Base-by-base conservation (phyloP, 306 rosid genomes). In the Castanea sativa region DNA sequence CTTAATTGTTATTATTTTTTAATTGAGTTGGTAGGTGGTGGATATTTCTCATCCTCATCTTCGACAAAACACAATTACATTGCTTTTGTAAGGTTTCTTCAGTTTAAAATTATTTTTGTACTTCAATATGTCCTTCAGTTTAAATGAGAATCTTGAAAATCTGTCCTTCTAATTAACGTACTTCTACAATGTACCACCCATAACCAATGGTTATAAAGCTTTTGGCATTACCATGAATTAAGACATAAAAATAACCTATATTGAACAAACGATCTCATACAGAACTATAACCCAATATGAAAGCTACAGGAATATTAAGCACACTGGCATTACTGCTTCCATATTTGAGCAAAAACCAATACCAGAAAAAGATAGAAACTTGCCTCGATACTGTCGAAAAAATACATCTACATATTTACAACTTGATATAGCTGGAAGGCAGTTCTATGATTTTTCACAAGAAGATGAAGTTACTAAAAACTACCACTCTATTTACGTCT, bases 401-500 rank as follows among this genome's bases (percentile, higher is more conserved):
- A 81, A 74, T 0, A 49, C 33, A 25, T 71, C 64, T 63, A 64
- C 63, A 78, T 69, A 87, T 87, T 57, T 84, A 85, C 92, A 85
- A 45, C 80, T 68, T 75, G 77, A 55, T 73, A 32, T 65, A 73
- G 55, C 58, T n/a, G 75, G 53, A 73, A 64, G 58, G 6, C 57
- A 80, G 68, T 33, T 74, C 86, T 76, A 27, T 60, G 32, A 75
- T 57, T 75, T 77, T 84, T 49, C 63, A 83, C 87, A 58, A 68
- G 74, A 77, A 74, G 55, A 55, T 77, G 15, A 76, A 82, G 81
- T 76, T 61, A 43, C 49, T 35, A 72, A 43, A 83, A 21, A 21
- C 23, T 21, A 21, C 23, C 23, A 73, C 74, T 71, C 82, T 83
- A 87, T 88, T 57, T 90, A 92, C 94, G 83, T 76, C 85, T 27